phyloP scores from a whole-genome alignment of 495 filamentous ascomycete species.

The Coniosporium apollinis region DNA sequence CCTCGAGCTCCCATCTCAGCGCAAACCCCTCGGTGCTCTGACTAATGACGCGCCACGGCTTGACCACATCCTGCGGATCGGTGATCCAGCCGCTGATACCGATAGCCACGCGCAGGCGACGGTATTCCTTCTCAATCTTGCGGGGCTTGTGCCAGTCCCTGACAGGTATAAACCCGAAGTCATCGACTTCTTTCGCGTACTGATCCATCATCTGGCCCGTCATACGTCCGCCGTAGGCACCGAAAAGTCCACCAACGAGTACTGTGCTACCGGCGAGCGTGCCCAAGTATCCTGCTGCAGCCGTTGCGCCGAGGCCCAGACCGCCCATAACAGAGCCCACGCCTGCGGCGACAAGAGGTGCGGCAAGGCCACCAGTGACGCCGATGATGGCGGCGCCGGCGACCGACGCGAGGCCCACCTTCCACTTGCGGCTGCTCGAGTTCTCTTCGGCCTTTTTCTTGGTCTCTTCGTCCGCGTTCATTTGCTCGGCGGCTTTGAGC shows the following conservation, averaged over 20 bases:
- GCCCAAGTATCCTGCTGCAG: conserved; percentile 65
- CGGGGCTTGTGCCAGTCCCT: conserved; percentile 26
- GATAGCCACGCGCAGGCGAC: conserved; percentile 66
- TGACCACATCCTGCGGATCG: conserved; percentile 46
- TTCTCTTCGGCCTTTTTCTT: conserved; percentile 52
- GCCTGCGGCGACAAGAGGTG: conserved; percentile 65
- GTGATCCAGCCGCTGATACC: conserved; percentile 72
- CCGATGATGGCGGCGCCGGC: conserved; percentile 62
- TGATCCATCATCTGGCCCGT: conserved; percentile 73
- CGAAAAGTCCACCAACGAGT: conserved; percentile 70
- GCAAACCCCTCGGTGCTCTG: conserved; percentile 60
- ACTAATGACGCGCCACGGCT: conserved; percentile 63
- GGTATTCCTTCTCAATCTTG: conserved; percentile 29
- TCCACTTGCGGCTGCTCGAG: conserved; percentile 53
- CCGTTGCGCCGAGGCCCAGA: conserved; percentile 60
- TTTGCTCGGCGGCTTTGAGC: conserved; percentile 51
- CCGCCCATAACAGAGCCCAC: conserved; percentile 71
- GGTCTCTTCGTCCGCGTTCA: conserved; percentile 49
- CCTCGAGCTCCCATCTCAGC: conserved; percentile 67
- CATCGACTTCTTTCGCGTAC: conserved; percentile 71
- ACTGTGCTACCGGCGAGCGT: conserved; percentile 59
- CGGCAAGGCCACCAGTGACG: conserved; percentile 65
- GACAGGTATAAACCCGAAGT: conserved; percentile 77
- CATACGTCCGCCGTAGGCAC: conserved; percentile 75
- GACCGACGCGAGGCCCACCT: conserved; percentile 66